phyloP scores from a whole-genome alignment of 169 alveolate genomes.

The Ichthyophthirius multifiliis region DNA sequence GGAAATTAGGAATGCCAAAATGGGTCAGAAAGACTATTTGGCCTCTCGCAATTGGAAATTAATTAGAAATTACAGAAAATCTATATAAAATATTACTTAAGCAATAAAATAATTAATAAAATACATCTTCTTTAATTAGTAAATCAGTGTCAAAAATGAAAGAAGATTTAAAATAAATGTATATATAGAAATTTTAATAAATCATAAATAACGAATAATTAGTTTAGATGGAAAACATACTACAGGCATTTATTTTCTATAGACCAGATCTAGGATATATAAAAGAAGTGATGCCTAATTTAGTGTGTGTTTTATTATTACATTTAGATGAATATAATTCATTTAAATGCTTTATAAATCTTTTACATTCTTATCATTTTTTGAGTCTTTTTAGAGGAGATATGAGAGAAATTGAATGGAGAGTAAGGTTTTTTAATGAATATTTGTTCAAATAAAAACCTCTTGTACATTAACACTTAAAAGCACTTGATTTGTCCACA shows the following conservation, averaged over 20 bases:
- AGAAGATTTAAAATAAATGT: background rate
- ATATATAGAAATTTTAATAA: background rate
- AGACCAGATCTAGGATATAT: slow-evolving; percentile 66
- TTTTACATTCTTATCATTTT: slow-evolving; percentile 52
- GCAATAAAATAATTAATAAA: no score
- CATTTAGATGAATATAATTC: slow-evolving; percentile 45
- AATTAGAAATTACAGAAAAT: slow-evolving; percentile 43
- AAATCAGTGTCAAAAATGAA: background rate
- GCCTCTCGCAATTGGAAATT: slow-evolving; percentile 63
- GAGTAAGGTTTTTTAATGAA: slow-evolving; percentile 50
- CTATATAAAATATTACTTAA: slow-evolving; percentile 34
- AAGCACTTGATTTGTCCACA: slow-evolving; percentile 55
- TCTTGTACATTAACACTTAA: slow-evolving; percentile 46
- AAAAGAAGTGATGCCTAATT: slow-evolving; percentile 35
- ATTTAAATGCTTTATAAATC: slow-evolving; percentile 42
- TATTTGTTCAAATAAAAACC: slow-evolving; percentile 41
- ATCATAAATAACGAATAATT: background rate
- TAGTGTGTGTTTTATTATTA: slow-evolving; percentile 46
- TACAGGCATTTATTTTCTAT: slow-evolving; percentile 32
- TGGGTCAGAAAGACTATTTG: slow-evolving; percentile 59
- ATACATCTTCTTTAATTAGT: no score
- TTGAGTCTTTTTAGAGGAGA: slow-evolving; percentile 49
- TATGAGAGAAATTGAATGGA: slow-evolving; percentile 42
- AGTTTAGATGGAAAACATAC: slow-evolving; percentile 6
- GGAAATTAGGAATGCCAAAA: slow-evolving; percentile 73